phyloP scores from a whole-genome alignment of 768 basidiomycete species.

The Kwoniella dejecticola region DNA sequence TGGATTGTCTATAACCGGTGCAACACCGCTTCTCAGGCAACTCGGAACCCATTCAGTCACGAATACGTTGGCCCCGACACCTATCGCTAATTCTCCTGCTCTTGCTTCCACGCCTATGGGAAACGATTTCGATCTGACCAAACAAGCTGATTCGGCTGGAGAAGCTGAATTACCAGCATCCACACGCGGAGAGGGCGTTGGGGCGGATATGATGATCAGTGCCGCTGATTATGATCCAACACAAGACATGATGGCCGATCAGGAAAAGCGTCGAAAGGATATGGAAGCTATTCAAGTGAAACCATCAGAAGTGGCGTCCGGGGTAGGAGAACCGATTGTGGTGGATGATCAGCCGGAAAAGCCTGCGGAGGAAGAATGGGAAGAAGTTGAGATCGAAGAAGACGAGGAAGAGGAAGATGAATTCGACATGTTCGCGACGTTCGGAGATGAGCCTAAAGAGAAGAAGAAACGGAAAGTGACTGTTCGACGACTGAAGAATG shows the following conservation, averaged over 20 bases:
- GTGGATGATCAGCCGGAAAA: slow-evolving; percentile 5
- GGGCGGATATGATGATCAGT: slow-evolving; percentile 67
- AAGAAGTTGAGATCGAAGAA: slow-evolving; percentile 42
- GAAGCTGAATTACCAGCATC: slow-evolving; percentile 45
- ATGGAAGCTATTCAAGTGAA: slow-evolving; percentile 42
- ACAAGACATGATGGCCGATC: slow-evolving; percentile 80
- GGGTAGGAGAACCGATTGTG: slow-evolving; percentile 40
- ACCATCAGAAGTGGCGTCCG: slow-evolving; percentile 37
- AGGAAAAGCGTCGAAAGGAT: slow-evolving; percentile 67
- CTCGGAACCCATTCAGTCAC: slow-evolving; percentile 42
- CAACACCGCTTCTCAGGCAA: slow-evolving; percentile 38
- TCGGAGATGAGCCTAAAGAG: slow-evolving; percentile 61
- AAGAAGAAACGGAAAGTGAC: slow-evolving; percentile 57
- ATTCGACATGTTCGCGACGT: slow-evolving; percentile 87
- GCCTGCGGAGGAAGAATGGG: slow-evolving; percentile 32
- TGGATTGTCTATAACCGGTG: slow-evolving; percentile 32
- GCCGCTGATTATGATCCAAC: slow-evolving; percentile 92
- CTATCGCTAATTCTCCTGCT: slow-evolving; percentile 31
- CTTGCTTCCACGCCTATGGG: slow-evolving; percentile 41
- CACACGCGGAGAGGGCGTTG: slow-evolving; percentile 57
- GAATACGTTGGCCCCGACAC: slow-evolving; percentile 30
- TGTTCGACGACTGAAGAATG: slow-evolving; percentile 31
- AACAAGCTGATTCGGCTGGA: slow-evolving; percentile 63
- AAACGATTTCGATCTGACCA: slow-evolving; percentile 67
- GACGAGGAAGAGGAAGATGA: slow-evolving; percentile 57